Evolutionary conservation across 2,329 filamentous ascomycete genomes (phyloP).

Genomic region (Colletotrichum liaoningense): DNA sequence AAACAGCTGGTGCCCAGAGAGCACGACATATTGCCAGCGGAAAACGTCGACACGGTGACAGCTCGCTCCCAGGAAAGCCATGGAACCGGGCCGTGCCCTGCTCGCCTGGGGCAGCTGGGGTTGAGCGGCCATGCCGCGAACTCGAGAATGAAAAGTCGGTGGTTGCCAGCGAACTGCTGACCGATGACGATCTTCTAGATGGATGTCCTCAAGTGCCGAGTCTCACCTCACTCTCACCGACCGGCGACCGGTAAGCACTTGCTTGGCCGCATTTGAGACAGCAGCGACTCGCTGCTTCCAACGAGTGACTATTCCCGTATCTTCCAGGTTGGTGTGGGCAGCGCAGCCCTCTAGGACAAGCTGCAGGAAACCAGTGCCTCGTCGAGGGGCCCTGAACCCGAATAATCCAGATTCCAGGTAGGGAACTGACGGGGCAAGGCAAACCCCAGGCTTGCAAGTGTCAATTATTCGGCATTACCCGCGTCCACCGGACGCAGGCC

Average conservation of each 20-base stretch:
- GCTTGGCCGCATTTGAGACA: not conserved
- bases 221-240: not conserved
- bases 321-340: conserved; percentile 4
- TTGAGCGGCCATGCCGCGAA: conserved; percentile 13
- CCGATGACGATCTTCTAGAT: not conserved
- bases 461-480: not conserved
- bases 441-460: not conserved
- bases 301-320: conserved; percentile 10
- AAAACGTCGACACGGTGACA: not conserved
- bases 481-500: not conserved
- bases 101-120: not conserved
- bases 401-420: conserved; percentile 7
- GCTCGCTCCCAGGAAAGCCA: conserved; percentile 1
- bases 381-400: not conserved
- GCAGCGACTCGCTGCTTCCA: conserved; percentile 12
- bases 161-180: not conserved
- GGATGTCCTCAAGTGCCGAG: conserved; percentile 1
- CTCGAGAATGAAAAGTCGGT: not conserved
- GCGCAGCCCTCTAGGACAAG: conserved; percentile 18
- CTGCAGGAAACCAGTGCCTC: not conserved
- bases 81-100: not conserved
- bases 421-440: not conserved
- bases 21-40: not conserved
- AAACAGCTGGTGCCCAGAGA: conserved; percentile 1
- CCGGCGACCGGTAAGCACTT: conserved; percentile 9